phyloP scores from a whole-genome alignment of 176 grass and related monocot species.

The Guadua angustifolia region DNA sequence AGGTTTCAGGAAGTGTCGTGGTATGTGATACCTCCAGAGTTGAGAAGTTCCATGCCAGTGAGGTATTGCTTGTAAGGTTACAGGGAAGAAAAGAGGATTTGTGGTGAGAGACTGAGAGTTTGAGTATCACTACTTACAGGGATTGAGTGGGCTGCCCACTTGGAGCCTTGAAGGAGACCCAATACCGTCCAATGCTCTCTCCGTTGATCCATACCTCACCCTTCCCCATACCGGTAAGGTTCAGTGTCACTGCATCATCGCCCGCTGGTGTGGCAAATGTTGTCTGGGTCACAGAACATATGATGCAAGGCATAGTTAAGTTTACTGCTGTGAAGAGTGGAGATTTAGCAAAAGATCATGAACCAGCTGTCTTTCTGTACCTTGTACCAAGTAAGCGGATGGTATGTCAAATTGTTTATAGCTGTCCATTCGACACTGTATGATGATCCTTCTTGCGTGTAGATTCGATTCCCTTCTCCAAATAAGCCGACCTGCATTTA shows the following conservation, averaged over 20 bases:
- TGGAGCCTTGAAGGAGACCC: slow-evolving; percentile 72
- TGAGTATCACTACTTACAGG: slow-evolving; percentile 45
- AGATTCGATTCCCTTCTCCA: slow-evolving; percentile 63
- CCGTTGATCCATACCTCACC: slow-evolving; percentile 89
- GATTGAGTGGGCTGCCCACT: slow-evolving; percentile 71
- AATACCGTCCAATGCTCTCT: slow-evolving; percentile 89
- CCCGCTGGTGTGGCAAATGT: slow-evolving; percentile 68
- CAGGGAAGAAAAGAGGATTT: neutral
- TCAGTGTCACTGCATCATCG: slow-evolving; percentile 63
- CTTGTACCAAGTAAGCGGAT: slow-evolving; percentile 79
- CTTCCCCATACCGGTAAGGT: slow-evolving; percentile 87
- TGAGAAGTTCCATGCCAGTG: slow-evolving; percentile 7
- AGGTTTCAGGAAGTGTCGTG: slow-evolving; percentile 63
- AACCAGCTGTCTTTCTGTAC: slow-evolving; percentile 40
- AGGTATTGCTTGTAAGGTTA: neutral
- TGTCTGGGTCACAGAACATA: slow-evolving; percentile 53
- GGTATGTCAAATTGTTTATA: slow-evolving; percentile 48
- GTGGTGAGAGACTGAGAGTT: neutral
- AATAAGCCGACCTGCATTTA: slow-evolving; percentile 70
- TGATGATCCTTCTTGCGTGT: slow-evolving; percentile 58
- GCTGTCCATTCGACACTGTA: slow-evolving; percentile 50
- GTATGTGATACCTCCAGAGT: slow-evolving; percentile 83
- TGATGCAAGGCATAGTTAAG: neutral
- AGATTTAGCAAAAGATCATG: neutral
- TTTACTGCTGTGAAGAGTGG: neutral